Evolutionary conservation across 257 asterid genomes (phyloP).

Genomic region (Ehretia macrophylla): DNA sequence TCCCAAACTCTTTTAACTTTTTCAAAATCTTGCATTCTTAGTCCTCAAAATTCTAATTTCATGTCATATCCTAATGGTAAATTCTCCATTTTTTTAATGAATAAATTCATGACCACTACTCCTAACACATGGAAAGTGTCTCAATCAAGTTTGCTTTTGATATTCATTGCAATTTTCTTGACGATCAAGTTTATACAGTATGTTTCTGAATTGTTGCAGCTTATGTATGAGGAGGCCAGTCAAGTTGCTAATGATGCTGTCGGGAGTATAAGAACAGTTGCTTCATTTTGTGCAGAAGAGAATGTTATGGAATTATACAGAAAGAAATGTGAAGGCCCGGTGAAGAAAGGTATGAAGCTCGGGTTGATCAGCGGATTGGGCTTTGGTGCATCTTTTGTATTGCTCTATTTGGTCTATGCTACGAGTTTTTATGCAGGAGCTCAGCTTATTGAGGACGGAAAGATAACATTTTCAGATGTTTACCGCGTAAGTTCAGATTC

Average conservation of each 20-base stretch:
- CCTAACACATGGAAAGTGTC: too few species aligned
- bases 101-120: neutral
- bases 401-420: slow-evolving; percentile 46
- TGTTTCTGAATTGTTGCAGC: slow-evolving; percentile 27
- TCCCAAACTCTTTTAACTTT: too few species aligned
- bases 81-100: neutral
- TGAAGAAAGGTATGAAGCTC: slow-evolving; percentile 34
- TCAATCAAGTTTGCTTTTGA: too few species aligned
- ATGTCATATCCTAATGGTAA: neutral
- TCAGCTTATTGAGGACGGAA: slow-evolving; percentile 43
- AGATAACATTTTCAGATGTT: slow-evolving; percentile 33
- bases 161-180: neutral
- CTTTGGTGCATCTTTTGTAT: slow-evolving; percentile 42
- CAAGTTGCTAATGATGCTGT: slow-evolving; percentile 66
- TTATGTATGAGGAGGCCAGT: slow-evolving; percentile 70
- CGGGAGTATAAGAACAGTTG: slow-evolving; percentile 65
- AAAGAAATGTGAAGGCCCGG: slow-evolving; percentile 49
- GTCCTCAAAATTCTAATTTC: neutral
- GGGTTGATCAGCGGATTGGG: slow-evolving; percentile 55
- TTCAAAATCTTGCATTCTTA: neutral
- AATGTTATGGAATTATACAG: slow-evolving; percentile 48
- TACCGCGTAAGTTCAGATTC: slow-evolving; percentile 34
- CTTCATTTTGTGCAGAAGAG: slow-evolving; percentile 62
- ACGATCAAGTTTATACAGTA: neutral
- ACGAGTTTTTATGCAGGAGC: slow-evolving; percentile 60